These are phyloP conservation scores for Emergomyces orientalis DNA, from an alignment of 2,329 filamentous ascomycete species.

Conservation along the genomic window DNA sequence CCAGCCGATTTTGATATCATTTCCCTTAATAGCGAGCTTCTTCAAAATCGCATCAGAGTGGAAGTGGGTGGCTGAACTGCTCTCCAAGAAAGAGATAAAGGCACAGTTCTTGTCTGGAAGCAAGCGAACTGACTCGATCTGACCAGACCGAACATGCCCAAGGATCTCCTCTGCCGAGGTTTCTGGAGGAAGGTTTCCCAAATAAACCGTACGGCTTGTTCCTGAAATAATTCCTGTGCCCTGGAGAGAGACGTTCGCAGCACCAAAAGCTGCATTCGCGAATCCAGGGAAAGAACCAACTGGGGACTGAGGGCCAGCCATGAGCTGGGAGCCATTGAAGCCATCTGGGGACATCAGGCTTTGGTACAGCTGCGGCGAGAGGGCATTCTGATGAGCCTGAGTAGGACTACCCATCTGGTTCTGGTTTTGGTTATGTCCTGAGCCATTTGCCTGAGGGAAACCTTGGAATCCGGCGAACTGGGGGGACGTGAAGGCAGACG, in stretches of 20 bases:
- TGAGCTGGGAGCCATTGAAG: conserved; percentile 69
- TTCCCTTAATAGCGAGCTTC: conserved; percentile 95
- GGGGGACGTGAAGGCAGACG: conserved; percentile 77
- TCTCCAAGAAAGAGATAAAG: conserved; percentile 97
- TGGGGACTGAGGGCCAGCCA: conserved; percentile 75
- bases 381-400: conserved; percentile 54
- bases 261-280: conserved; percentile 47
- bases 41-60: conserved; percentile 99
- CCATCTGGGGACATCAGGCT: conserved; percentile 76
- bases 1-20: conserved; percentile 99
- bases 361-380: conserved; percentile 78
- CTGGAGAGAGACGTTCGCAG: conserved; percentile 64
- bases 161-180: conserved; percentile 95
- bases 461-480: conserved; percentile 79
- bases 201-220: conserved; percentile 91
- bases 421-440: conserved; percentile 46
- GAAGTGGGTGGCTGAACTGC: conserved; percentile 95
- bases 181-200: conserved; percentile 97
- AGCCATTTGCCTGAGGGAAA: conserved; percentile 56
- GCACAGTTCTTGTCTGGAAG: conserved; percentile 99
- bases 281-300: conserved; percentile 63
- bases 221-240: conserved; percentile 76
- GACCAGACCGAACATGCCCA: conserved; percentile 89
- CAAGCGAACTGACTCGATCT: conserved; percentile 97
- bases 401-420: conserved; percentile 63